These are phyloP conservation scores for Ambrosia artemisiifolia DNA, from an alignment of 129 eudicot genomes.

Conservation along the genomic window DNA sequence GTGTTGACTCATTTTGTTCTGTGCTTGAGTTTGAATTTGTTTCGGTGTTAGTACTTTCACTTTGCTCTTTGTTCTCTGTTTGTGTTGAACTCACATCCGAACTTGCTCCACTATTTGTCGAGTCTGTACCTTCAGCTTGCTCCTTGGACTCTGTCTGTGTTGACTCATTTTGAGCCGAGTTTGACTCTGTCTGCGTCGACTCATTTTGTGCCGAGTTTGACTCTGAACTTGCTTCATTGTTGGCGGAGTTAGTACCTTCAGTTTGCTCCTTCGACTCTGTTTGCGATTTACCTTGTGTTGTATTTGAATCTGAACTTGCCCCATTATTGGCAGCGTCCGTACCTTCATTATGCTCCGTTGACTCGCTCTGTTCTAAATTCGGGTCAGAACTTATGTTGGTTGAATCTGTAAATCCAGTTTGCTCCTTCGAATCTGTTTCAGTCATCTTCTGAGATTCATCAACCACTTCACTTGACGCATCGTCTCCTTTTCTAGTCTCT, in stretches of 20 bases:
- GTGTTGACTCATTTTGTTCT: conserved; percentile 15
- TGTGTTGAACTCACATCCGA: conserved; percentile 29
- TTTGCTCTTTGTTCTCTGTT: conserved; percentile 34
- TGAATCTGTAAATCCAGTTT: conserved; percentile 26
- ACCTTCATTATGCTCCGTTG: conserved; percentile 25
- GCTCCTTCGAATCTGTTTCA: conserved; percentile 29
- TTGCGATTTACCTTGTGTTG: conserved; percentile 20
- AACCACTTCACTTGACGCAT: conserved; percentile 34
- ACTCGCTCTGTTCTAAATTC: conserved; percentile 17
- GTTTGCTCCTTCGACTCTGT: conserved; percentile 23
- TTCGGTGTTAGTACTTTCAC: conserved; percentile 11
- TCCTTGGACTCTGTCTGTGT: conserved; percentile 36
- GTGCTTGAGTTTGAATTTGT: conserved; percentile 28
- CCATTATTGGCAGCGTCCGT: conserved; percentile 21
- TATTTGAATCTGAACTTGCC: conserved; percentile 9
- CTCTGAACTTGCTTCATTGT: conserved; percentile 31
- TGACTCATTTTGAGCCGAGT: conserved; percentile 24
- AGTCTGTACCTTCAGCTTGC: conserved; percentile 21
- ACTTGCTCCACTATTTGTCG: conserved; percentile 13
- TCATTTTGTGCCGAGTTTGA: conserved; percentile 20
- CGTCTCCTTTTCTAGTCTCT: conserved; percentile 42
- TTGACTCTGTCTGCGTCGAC: conserved; percentile 38
- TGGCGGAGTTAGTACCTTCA: conserved; percentile 16
- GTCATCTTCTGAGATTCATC: conserved; percentile 29
- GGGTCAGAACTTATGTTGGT: conserved; percentile 30